A percentile compares a stretch with the other conserved stretches of the same genome.
These are phyloP conservation scores for Pulicaria dysenterica DNA, from an alignment of 129 eudicot species.

Conservation along the genomic window DNA sequence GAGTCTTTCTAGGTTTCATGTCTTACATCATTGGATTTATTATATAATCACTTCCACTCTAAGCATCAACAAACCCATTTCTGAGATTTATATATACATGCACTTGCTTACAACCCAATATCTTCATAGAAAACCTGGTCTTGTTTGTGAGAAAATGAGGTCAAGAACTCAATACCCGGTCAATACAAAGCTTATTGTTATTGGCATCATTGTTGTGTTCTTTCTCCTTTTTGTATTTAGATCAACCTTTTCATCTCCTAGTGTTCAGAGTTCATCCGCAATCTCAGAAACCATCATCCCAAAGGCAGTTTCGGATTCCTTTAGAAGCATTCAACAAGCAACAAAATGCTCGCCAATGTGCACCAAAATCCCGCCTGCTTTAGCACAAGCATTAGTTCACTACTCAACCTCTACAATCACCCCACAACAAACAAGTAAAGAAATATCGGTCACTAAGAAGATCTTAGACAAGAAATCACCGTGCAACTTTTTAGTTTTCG, in stretches of 20 bases:
- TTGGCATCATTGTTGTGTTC: slow-evolving; percentile 47
- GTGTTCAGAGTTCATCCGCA: slow-evolving; percentile 34
- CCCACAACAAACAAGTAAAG: slow-evolving; percentile 91
- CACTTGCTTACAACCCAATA: slow-evolving; percentile 23
- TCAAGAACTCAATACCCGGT: slow-evolving; percentile 55
- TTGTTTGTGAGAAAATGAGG: slow-evolving; percentile 54
- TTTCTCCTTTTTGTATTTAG: slow-evolving; percentile 61
- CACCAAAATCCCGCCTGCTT: slow-evolving; percentile 75
- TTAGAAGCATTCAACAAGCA: slow-evolving; percentile 21
- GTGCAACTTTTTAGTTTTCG: slow-evolving; percentile 87
- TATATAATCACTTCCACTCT: slow-evolving; percentile 37
- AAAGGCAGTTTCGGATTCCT: slow-evolving; percentile 31
- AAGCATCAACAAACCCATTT: slow-evolving; percentile 33
- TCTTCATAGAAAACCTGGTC: slow-evolving; percentile 2
- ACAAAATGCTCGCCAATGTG: slow-evolving; percentile 58
- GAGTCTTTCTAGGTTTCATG: slow-evolving; percentile 53
- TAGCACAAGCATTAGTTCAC: slow-evolving; percentile 75
- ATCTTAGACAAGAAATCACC: slow-evolving; percentile 77
- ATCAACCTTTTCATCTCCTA: slow-evolving; percentile 60
- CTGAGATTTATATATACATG: background rate
- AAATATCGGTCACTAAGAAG: slow-evolving; percentile 65
- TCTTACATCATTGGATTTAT: slow-evolving; percentile 47
- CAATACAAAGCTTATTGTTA: slow-evolving; percentile 55
- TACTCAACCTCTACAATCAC: slow-evolving; percentile 93
- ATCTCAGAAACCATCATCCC: slow-evolving; percentile 33